Base-by-base conservation (phyloP, 2,329 filamentous ascomycete genomes). In the Dactylellina drechsleri region DNA sequence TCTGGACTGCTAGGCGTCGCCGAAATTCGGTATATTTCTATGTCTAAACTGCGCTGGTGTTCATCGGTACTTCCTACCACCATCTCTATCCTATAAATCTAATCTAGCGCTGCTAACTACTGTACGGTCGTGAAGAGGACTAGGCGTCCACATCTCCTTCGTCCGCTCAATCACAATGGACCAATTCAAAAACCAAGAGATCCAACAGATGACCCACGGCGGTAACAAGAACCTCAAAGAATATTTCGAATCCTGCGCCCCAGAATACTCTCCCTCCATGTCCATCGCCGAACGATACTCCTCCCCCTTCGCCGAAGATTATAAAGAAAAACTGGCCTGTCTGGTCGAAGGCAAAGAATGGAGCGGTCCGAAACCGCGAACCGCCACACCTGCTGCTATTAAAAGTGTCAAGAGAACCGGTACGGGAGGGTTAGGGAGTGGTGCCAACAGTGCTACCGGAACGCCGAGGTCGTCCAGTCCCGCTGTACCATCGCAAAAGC, bases 1-100 rank as follows among this genome's bases (percentile, higher is more conserved):
- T 36, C 23, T 36, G 31, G 10, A 1, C 10, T 10, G 18, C 18
- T 78, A 89, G 87, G 88, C 89, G 40, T 90, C 93, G 43, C 95
- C 95, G 77, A 99, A 99, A 83, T 96, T 99, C 82, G 94, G 94
- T 81, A 92, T 97, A 82, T 99, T 99, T 85, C 97, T 99, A 86
- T 99, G 95, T 83, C 89, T 99, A 61, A 92, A 91, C 77, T 99
- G 95, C 85, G 94, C 93, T 40, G 95, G 95, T 79, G 92, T 95
- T 62, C 95, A 99, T 84, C 91, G 78, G 75, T 79, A 76, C n/a
- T 40, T 20, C 28, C 26, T 8, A 18, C 36, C 10, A 58, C 16
- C n/a, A 5, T 47, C 31, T n/a, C 28, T 40, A 43, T 20, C 15
- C 36, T 7, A 16, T 20, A 41, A 13, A 16, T 15, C 31, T 23